Evolutionary conservation across 495 filamentous ascomycete genomes (phyloP), one percentile per base, ranked within the genome.

Genomic region (Podospora australis): DNA sequence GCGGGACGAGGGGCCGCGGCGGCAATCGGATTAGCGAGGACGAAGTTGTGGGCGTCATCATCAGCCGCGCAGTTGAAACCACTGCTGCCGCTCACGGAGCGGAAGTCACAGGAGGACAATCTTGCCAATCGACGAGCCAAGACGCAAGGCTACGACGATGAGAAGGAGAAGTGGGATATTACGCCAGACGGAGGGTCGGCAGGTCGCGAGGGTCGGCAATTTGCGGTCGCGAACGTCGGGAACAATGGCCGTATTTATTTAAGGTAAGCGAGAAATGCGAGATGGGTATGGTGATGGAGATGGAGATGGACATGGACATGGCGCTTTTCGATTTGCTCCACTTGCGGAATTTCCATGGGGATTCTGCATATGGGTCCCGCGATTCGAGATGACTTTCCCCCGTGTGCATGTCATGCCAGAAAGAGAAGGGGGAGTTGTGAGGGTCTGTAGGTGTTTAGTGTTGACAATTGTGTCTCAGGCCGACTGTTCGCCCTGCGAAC

Each of bases 231-330:
- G 20, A 96, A 95, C 69, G 85, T 97, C 48, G 90, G 90, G 39
- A 87, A 89, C 60, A 91, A 92, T 70, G 91, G 91, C 28, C 83
- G 84, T 66, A 90, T 97, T 64, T 97, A 92, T 65, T 70, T 97
- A 49, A 88, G 90, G 91, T 96, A 86, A 63, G 38, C 17, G 35
- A 38, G 28, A 62, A 56, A 13, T 7, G n/a, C 28, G 17, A 35
- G 10, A 14, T n/a, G 32, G 32, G 14, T 36, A 36, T 36, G 32
- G 14, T 36, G 13, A n/a, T 17, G n/a, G n/a, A 36, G n/a, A 36
- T 17, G 11, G 32, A 16, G 32, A 17, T n/a, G n/a, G 10, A 16
- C 13, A 7, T 36, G 6, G n/a, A 14, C 32, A 36, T 36, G 3
- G 14, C 32, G 32, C 32, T 36, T 36, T n/a, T n/a, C n/a, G n/a